A percentile compares a stretch with the other conserved stretches of the same genome.
These are phyloP conservation scores for Termitomyces heimii DNA, from an alignment of 768 basidiomycete species.

Conservation along the genomic window DNA sequence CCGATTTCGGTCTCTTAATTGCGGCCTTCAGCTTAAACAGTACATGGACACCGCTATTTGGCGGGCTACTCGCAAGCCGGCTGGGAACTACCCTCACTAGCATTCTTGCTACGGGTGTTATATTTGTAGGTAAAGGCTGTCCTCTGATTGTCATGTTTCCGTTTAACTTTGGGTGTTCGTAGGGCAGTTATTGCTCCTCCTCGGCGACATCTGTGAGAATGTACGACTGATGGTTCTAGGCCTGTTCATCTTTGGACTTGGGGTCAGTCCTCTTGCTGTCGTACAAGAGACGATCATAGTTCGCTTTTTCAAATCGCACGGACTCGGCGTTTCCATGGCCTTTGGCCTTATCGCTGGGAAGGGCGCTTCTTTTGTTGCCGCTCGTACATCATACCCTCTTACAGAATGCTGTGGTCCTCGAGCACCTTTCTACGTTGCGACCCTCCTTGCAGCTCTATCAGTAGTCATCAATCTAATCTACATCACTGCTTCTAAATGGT, in stretches of 20 bases:
- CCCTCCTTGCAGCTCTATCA: slow-evolving; percentile 57
- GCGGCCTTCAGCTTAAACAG: slow-evolving; percentile 73
- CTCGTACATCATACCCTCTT: slow-evolving; percentile 73
- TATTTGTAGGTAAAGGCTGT: slow-evolving; percentile 45
- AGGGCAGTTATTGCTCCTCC: slow-evolving; percentile 64
- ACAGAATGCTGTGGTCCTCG: slow-evolving; percentile 59
- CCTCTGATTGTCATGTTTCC: background rate
- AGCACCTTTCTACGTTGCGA: slow-evolving; percentile 71
- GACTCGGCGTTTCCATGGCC: slow-evolving; percentile 71
- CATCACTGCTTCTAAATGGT: slow-evolving; percentile 56
- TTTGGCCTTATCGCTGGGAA: slow-evolving; percentile 83
- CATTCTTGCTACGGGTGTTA: slow-evolving; percentile 69
- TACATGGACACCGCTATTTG: slow-evolving; percentile 70
- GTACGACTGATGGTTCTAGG: slow-evolving; percentile 71
- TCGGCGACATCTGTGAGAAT: slow-evolving; percentile 54
- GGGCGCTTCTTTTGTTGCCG: slow-evolving; percentile 69
- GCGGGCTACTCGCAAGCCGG: slow-evolving; percentile 63
- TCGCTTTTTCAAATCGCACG: slow-evolving; percentile 72
- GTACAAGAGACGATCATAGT: slow-evolving; percentile 84
- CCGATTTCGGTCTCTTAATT: slow-evolving; percentile 72
- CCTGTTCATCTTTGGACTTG: slow-evolving; percentile 75
- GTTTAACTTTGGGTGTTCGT: background rate
- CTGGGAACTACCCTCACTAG: slow-evolving; percentile 69
- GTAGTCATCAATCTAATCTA: slow-evolving; percentile 67
- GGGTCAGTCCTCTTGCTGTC: slow-evolving; percentile 74